phyloP scores from a whole-genome alignment of 768 basidiomycete species.

The Tylopilus intermedius region DNA sequence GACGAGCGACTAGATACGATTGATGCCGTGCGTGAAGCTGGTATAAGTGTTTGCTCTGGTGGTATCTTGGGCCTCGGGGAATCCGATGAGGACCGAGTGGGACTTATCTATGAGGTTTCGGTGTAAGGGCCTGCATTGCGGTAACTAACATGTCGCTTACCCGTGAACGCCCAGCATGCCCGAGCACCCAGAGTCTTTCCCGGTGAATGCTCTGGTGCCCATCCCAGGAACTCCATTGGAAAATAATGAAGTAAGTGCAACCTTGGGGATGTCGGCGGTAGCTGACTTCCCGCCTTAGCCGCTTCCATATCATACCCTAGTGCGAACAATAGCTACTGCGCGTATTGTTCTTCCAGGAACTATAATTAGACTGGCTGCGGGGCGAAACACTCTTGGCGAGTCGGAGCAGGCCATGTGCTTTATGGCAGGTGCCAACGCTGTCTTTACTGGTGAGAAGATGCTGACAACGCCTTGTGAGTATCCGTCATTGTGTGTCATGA shows the following conservation, averaged over 20 bases:
- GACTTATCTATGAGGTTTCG: slow-evolving; percentile 89
- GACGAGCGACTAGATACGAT: slow-evolving; percentile 92
- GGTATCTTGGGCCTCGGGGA: slow-evolving; percentile 95
- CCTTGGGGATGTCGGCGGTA: neutral
- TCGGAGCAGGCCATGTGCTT: slow-evolving; percentile 97
- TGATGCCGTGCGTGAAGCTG: slow-evolving; percentile 84
- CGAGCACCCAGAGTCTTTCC: slow-evolving; percentile 98
- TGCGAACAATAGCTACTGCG: slow-evolving; percentile 93
- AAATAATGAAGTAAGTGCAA: slow-evolving; percentile 65
- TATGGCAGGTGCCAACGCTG: slow-evolving; percentile 96
- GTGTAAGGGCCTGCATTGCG: slow-evolving; percentile 49
- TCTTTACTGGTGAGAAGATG: slow-evolving; percentile 99
- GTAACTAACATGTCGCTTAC: slow-evolving; percentile 4
- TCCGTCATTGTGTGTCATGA: neutral
- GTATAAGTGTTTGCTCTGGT: slow-evolving; percentile 95
- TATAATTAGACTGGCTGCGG: slow-evolving; percentile 93
- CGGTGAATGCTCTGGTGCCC: slow-evolving; percentile 95
- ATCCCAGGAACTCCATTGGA: slow-evolving; percentile 93
- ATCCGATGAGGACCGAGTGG: slow-evolving; percentile 82
- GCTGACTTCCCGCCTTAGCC: slow-evolving; percentile 43
- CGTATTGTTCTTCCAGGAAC: slow-evolving; percentile 87
- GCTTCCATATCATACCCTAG: slow-evolving; percentile 74
- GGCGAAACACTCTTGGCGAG: slow-evolving; percentile 83
- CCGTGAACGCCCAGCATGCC: slow-evolving; percentile 57
- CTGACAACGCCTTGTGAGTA: slow-evolving; percentile 89